Conservation (phyloP, 2,329 filamentous ascomycete genomes). For the Hypoxylon sp. region DNA sequence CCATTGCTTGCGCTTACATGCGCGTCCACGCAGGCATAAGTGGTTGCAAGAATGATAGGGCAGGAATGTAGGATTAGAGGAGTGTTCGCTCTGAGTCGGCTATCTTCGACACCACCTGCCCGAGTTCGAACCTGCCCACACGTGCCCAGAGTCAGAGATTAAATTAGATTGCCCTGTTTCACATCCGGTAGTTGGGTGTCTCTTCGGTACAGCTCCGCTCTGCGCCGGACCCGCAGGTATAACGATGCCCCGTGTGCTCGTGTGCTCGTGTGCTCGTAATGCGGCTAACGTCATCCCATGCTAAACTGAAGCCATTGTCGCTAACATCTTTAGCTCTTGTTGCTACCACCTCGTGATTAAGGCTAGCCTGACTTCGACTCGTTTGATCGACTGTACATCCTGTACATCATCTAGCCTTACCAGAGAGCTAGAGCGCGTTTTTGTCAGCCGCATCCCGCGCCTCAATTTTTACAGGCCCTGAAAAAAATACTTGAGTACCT, state of each 20-base stretch:
- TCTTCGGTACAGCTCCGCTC: constrained; percentile 5
- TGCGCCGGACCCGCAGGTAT: constrained; percentile 19
- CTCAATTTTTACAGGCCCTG: too few species aligned
- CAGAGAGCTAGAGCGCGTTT: not conserved
- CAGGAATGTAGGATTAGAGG: constrained; percentile 38
- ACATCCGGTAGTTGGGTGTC: constrained; percentile 20
- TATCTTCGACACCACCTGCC: constrained; percentile 2
- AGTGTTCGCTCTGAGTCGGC: constrained; percentile 10
- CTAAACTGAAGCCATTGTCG: constrained; percentile 34
- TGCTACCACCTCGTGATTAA: constrained; percentile 15
- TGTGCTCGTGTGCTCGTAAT: too few species aligned
- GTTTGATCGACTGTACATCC: not conserved
- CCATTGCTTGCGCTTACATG: constrained; percentile 5
- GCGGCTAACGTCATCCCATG: constrained; percentile 30
- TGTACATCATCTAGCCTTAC: constrained; percentile 6
- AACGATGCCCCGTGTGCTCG: constrained; percentile 30
- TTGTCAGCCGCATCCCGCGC: constrained; percentile 21
- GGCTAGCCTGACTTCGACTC: not conserved
- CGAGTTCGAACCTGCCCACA: not conserved
- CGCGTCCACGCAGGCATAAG: constrained; percentile 3
- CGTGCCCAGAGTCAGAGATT: not conserved
- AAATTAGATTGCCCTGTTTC: constrained; percentile 5
- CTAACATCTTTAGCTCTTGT: constrained; percentile 8
- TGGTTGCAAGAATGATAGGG: not conserved
- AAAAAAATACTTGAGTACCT: too few species aligned